Evolutionary conservation across 169 alveolate species (phyloP), one percentile per base, ranked within the genome.

Genomic region (Plasmodium falciparum): DNA sequence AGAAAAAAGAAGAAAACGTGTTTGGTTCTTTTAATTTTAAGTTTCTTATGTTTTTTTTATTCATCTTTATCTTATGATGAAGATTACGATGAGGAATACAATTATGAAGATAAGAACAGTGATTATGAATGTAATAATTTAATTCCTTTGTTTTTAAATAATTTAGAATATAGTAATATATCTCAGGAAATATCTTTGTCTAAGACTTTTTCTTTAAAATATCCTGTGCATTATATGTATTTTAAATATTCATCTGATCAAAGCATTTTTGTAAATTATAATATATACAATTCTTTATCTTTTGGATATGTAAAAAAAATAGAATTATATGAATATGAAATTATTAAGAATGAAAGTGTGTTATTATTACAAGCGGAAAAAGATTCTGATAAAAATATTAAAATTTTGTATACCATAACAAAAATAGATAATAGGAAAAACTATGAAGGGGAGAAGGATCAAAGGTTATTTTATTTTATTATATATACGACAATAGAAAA

Each of bases 81-180:
- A 50, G 5, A 45, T 29, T 54, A 43, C 11, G 26, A 22, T 43
- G 45, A 29, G n/a, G 50, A 24, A 62, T 26, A 20, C 50, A 73
- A 73, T 33, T 4, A 33, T 33, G 45, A 4, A 6, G 7, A 33
- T 33, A 33, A 33, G 45, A 33, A 33, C 45, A 4, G 0, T 33
- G 0, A 7, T 33, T 4, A 33, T 20, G 86, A 2, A 22, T 78
- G 70, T 52, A 52, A 43, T 17, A 52, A 65, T 6, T n/a, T 78
- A 20, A 13, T 78, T 17, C 89, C 89, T 5, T 49, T 78, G 65
- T 78, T 65, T 71, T 59, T 78, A 22, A 78, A 78, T 47, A 78
- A 45, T 12, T 66, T 62, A 49, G 39, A 78, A 7, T 66, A 65
- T 66, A 50, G 45, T 20, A 78, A 50, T 47, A 24, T 70, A 22